Conservation (phyloP, 2,329 filamentous ascomycete genomes). For the Stachybotrys echinatus region DNA sequence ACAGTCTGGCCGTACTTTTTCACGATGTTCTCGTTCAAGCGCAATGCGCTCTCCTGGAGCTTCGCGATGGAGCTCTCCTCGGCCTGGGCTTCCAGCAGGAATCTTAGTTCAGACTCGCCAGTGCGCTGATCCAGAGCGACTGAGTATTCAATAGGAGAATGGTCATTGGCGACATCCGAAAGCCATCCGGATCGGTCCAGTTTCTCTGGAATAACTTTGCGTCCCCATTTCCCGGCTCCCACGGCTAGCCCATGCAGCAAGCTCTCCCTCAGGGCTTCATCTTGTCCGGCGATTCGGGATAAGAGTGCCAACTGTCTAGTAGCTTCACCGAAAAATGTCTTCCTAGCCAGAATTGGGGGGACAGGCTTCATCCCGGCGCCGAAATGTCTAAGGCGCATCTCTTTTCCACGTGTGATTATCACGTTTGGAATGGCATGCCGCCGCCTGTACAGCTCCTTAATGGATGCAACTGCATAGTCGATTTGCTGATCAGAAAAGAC, state of each 20-base stretch:
- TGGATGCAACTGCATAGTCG: neutral
- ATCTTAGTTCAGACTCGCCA: neutral
- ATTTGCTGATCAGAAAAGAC: neutral
- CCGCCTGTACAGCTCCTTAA: neutral
- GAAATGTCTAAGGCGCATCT: neutral
- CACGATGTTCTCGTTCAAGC: neutral
- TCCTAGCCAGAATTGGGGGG: neutral
- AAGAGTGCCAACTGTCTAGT: neutral
- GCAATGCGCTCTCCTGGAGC: neutral
- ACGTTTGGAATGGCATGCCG: neutral
- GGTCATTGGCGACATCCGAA: neutral
- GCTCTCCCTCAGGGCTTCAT: neutral
- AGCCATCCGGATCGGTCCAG: neutral
- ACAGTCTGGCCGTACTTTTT: neutral
- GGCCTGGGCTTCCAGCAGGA: neutral
- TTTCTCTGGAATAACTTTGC: neutral
- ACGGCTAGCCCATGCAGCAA: neutral
- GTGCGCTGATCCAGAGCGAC: neutral
- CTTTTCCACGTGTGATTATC: constrained; percentile 1
- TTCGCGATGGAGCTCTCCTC: neutral
- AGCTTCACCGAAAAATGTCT: neutral
- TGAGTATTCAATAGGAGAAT: neutral
- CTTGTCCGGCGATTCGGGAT: neutral
- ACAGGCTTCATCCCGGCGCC: constrained; percentile 1
- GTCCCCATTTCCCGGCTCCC: neutral